A percentile compares a stretch with the other conserved stretches of the same genome.
Evolutionary conservation across 345 rosid species (phyloP).

Genomic region (Limnanthes douglasii): DNA sequence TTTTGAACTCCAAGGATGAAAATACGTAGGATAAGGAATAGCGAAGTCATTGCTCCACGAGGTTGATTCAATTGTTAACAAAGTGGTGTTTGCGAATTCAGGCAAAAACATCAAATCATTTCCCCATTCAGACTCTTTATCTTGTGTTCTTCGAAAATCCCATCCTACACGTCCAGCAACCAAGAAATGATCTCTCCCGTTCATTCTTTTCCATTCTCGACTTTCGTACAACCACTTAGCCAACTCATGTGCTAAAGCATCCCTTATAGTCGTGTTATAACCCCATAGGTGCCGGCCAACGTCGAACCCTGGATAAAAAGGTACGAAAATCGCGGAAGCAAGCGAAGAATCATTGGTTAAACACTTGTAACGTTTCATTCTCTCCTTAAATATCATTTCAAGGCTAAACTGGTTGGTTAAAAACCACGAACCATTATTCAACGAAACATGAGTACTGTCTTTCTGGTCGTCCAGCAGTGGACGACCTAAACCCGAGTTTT

Average conservation of each 20-base stretch:
- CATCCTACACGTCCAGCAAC: conserved; percentile 40
- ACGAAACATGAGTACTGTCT: background rate
- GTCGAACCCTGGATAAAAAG: conserved; percentile 39
- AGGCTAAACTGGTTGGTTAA: conserved; percentile 41
- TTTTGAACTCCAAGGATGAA: conserved; percentile 24
- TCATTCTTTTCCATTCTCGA: conserved; percentile 35
- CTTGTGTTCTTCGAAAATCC: conserved; percentile 25
- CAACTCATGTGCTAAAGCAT: conserved; percentile 17
- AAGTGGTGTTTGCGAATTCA: conserved; percentile 26
- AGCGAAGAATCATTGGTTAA: conserved; percentile 30
- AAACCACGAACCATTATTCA: conserved; percentile 18
- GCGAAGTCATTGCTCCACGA: conserved; percentile 32
- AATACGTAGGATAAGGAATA: conserved; percentile 48
- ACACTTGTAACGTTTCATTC: conserved; percentile 38
- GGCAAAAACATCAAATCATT: conserved; percentile 31
- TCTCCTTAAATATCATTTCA: conserved; percentile 34
- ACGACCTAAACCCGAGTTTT: conserved; percentile 34
- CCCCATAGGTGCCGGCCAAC: conserved; percentile 34
- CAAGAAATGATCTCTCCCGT: conserved; percentile 45
- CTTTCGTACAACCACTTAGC: conserved; percentile 18
- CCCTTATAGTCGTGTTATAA: conserved; percentile 20
- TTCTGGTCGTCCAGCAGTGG: conserved; percentile 9
- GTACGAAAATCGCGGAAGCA: conserved; percentile 39
- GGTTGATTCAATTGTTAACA: conserved; percentile 35
- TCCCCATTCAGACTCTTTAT: conserved; percentile 25